phyloP scores from a whole-genome alignment of 2,329 filamentous ascomycete genomes.

The Pseudocercospora macadamiae region DNA sequence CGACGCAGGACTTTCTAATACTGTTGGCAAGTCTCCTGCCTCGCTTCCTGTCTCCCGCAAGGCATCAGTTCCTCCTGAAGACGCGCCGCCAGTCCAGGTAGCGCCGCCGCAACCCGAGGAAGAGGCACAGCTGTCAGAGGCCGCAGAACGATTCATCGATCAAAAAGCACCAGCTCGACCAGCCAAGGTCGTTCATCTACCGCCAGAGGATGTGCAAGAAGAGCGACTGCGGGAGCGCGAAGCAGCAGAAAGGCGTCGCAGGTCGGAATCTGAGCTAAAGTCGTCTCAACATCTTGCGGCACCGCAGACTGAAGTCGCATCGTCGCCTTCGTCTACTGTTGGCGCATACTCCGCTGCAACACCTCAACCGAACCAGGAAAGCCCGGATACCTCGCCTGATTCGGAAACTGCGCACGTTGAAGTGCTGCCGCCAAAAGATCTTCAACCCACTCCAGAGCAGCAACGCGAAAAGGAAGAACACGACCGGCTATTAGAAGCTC shows the following conservation, averaged over 20 bases:
- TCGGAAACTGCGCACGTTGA: constrained; percentile 34
- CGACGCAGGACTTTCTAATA: neutral
- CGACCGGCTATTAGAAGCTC: constrained; percentile 54
- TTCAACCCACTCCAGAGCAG: constrained; percentile 41
- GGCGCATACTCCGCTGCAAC: constrained; percentile 73
- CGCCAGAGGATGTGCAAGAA: constrained; percentile 55
- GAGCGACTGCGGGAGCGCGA: constrained; percentile 46
- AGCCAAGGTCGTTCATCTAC: constrained; percentile 51
- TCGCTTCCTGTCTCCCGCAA: constrained; percentile 1
- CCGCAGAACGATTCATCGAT: constrained; percentile 30
- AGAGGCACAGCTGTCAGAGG: constrained; percentile 29
- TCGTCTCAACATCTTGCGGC: constrained; percentile 36
- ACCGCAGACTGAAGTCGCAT: constrained; percentile 37
- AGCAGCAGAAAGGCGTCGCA: constrained; percentile 42
- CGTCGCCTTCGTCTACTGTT: constrained; percentile 66
- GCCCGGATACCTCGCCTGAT: constrained; percentile 41
- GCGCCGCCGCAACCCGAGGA: constrained; percentile 34
- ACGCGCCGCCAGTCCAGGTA: constrained; percentile 21
- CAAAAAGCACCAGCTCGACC: constrained; percentile 28
- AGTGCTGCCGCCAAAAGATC: constrained; percentile 36
- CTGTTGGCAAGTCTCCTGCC: neutral
- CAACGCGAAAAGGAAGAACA: constrained; percentile 56
- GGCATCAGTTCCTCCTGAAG: constrained; percentile 16
- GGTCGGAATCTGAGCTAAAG: constrained; percentile 43
- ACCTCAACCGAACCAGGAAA: constrained; percentile 61